A percentile compares a stretch with the other conserved stretches of the same genome.
phyloP scores from a whole-genome alignment of 108 stramenopile genomes.

The Schizochytrium sp. region DNA sequence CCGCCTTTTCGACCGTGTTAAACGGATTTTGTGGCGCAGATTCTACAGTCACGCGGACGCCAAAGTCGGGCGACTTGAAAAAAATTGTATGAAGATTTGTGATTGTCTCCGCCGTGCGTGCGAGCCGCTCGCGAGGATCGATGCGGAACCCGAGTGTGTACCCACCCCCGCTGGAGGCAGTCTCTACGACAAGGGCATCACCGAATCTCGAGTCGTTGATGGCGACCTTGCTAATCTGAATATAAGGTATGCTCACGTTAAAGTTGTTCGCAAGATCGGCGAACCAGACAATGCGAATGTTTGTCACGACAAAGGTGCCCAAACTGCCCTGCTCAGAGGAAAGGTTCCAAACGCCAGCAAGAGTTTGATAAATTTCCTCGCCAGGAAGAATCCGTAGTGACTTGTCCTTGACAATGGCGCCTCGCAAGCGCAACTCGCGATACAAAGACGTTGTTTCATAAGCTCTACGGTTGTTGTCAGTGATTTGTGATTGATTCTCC shows the following conservation, averaged over 20 bases:
- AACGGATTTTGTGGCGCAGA: constrained; percentile 22
- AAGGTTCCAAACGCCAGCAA: constrained; percentile 54
- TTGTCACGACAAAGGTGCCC: constrained; percentile 53
- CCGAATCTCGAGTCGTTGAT: constrained; percentile 53
- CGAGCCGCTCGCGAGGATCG: constrained; percentile 28
- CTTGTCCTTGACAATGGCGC: constrained; percentile 35
- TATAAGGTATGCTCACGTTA: constrained; percentile 58
- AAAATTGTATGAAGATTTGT: constrained; percentile 35
- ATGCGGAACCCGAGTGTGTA: constrained; percentile 51
- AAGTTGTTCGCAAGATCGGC: constrained; percentile 59
- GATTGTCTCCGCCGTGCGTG: constrained; percentile 37
- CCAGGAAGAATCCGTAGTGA: constrained; percentile 41
- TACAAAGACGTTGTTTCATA: constrained; percentile 57
- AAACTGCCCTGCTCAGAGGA: constrained; percentile 58
- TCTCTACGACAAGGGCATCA: constrained; percentile 51
- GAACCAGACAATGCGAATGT: constrained; percentile 58
- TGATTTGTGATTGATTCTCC: too few species aligned
- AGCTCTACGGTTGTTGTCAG: constrained; percentile 22
- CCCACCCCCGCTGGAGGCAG: constrained; percentile 33
- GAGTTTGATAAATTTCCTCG: constrained; percentile 42
- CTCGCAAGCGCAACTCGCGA: constrained; percentile 54
- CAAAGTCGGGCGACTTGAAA: constrained; percentile 42
- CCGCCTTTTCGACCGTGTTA: not conserved
- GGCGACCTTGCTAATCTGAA: constrained; percentile 42
- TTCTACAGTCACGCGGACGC: constrained; percentile 47